Base-by-base conservation (phyloP, 2,329 filamentous ascomycete species). In the Volutella citrinella region DNA sequence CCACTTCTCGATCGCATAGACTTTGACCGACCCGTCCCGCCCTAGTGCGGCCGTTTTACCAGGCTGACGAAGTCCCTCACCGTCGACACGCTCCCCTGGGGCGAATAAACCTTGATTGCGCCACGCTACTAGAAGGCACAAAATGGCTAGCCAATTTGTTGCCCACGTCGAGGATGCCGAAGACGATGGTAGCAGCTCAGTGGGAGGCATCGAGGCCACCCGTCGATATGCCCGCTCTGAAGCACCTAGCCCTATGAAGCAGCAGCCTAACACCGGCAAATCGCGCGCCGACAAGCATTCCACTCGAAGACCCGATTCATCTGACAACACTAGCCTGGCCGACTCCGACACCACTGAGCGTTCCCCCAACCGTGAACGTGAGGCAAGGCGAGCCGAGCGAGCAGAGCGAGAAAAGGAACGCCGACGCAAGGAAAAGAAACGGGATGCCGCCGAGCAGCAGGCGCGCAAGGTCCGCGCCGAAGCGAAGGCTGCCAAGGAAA, bases 101-200 rank as follows among this genome's bases (percentile, higher is more conserved):
- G 37, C 40, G 27, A 42, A 35, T 33, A 36, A 46, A 49, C 46
- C 37, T 37, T 42, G 32, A 38, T 47, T 30, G 40, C 46, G 31
- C 44, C 42, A 43, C 31, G 42, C 27, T 34, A 29, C 34, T 21
- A 26, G 43, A 30, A 32, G 42, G 29, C 42, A 45, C 56, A 59
- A 52, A 53, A 76, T 76, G 71, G 60, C 69, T 36, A 52, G 57
- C 46, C 48, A 40, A 31, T 45, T 59, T 48, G 59, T 68, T 34
- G 65, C 66, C 37, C 68, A 67, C 52, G 62, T 74, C 38, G 67
- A 77, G 54, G 74, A 76, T 36, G 69, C 61, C 28, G 70, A 76
- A 49, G 71, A 76, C 47, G 72, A 76, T 31, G 59, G 63, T 10
- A 70, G 64, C 24, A 68, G 67, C 34, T 55, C 63, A 21, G 54